Percentiles rank a stretch among this genome's conserved stretches.
Evolutionary conservation across 148 eudicot genomes (phyloP).

Genomic region (Fallopia convolvulus): DNA sequence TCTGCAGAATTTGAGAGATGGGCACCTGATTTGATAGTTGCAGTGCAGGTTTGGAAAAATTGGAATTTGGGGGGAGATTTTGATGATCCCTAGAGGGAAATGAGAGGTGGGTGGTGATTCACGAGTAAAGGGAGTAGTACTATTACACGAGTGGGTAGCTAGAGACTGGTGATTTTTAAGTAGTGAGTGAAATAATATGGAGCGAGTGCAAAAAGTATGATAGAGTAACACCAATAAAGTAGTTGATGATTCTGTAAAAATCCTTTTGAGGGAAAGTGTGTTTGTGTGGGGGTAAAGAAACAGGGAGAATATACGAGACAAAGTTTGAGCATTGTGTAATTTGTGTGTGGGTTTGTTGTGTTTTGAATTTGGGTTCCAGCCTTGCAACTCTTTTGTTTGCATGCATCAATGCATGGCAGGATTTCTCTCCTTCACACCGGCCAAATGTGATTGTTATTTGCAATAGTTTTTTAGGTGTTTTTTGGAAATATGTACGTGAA

Average conservation of each 20-base stretch:
- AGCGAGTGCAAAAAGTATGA: neutral
- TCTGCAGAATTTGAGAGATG: neutral
- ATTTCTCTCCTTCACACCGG: neutral
- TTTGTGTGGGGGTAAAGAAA: conserved; percentile 1
- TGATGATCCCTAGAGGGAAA: conserved; percentile 9
- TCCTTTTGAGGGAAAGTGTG: neutral
- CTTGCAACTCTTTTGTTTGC: neutral
- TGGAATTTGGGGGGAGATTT: neutral
- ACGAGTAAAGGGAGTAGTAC: neutral
- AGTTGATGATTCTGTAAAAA: neutral
- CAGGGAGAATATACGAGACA: neutral
- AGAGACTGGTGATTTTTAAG: neutral
- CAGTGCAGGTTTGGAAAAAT: neutral
- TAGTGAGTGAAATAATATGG: neutral
- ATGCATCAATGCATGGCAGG: neutral
- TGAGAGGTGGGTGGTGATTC: conserved; percentile 7
- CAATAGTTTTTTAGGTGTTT: neutral
- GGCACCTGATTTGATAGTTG: neutral
- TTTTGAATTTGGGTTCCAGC: neutral
- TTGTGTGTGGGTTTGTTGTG: neutral
- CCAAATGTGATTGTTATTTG: no score
- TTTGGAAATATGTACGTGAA: neutral
- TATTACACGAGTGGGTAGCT: conserved; percentile 6
- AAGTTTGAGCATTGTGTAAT: neutral
- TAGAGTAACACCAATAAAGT: neutral